phyloP scores from a whole-genome alignment of 2,329 filamentous ascomycete genomes.

The Thermothelomyces thermophilus region DNA sequence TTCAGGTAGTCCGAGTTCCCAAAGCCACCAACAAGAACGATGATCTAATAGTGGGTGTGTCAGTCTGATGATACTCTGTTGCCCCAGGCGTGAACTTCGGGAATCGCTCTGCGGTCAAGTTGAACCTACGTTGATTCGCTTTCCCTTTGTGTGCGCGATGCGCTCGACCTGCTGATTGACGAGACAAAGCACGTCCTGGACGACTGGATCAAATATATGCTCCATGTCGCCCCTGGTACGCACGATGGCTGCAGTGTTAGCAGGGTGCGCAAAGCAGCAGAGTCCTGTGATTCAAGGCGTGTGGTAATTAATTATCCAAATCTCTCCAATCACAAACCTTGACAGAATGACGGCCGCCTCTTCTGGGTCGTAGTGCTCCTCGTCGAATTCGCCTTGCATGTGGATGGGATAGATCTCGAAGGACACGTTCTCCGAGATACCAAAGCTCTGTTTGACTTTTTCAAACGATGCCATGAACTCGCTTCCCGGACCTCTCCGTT shows the following conservation, averaged over 20 bases:
- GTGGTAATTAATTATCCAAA: too few relatives aligned
- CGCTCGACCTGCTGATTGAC: neutral
- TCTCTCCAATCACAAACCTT: neutral
- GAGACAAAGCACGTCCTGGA: neutral
- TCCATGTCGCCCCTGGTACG: neutral
- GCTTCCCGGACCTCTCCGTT: neutral
- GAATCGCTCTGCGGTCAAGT: neutral
- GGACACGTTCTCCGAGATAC: neutral
- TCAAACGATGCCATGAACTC: constrained; percentile 3
- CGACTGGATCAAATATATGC: neutral
- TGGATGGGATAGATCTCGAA: constrained; percentile 3
- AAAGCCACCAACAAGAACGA: constrained; percentile 3
- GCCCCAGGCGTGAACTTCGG: neutral
- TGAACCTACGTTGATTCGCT: neutral
- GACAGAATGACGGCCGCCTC: constrained; percentile 2
- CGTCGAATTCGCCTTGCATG: neutral
- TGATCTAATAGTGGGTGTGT: neutral
- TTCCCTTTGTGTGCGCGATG: neutral
- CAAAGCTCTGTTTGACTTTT: constrained; percentile 2
- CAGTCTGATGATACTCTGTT: neutral
- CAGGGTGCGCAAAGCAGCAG: too few relatives aligned
- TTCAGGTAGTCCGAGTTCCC: constrained; percentile 5
- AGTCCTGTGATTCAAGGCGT: too few relatives aligned
- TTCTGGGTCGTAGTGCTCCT: neutral
- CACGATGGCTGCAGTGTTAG: too few relatives aligned